Percentiles rank a stretch among this genome's conserved stretches.
Conservation (phyloP, 2,329 filamentous ascomycete genomes). For the Metarhizium brunneum region DNA sequence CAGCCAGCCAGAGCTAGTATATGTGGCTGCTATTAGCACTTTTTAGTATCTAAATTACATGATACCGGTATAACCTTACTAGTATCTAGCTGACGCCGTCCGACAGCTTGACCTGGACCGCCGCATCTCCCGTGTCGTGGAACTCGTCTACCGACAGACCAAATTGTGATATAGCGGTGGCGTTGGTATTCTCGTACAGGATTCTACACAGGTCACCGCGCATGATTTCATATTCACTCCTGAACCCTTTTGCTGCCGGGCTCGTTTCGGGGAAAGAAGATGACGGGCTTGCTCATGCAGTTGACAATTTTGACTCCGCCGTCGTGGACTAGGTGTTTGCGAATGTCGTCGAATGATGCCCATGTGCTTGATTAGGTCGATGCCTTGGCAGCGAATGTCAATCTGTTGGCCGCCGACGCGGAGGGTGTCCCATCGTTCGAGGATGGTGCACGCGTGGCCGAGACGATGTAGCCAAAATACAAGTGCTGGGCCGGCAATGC, state of each 20-base stretch:
- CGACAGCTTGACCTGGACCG: conserved; percentile 29
- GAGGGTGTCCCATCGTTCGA: conserved; percentile 30
- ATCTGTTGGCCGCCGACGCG: conserved; percentile 41
- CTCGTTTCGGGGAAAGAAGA: conserved; percentile 26
- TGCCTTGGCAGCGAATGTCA: conserved; percentile 41
- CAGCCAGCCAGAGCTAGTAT: too few species aligned
- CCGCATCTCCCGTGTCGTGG: conserved; percentile 16
- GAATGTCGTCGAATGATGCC: background rate
- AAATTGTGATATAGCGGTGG: conserved; percentile 18
- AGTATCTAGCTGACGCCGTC: conserved; percentile 22
- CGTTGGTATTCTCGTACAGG: conserved; percentile 31
- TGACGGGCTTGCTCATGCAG: conserved; percentile 15
- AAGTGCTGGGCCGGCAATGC: conserved; percentile 30
- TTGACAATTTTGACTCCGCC: background rate
- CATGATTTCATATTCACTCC: conserved; percentile 52
- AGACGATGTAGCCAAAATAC: conserved; percentile 37
- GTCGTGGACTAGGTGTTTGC: background rate
- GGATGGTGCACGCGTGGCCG: conserved; percentile 29
- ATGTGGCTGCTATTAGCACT: too few species aligned
- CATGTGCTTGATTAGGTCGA: conserved; percentile 34
- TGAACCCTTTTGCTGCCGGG: conserved; percentile 35
- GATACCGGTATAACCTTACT: too few species aligned
- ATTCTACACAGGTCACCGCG: conserved; percentile 44
- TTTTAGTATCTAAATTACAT: too few species aligned
- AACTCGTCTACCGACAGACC: conserved; percentile 19